Base-by-base conservation (phyloP, 345 rosid genomes). In the Camelina neglecta region DNA sequence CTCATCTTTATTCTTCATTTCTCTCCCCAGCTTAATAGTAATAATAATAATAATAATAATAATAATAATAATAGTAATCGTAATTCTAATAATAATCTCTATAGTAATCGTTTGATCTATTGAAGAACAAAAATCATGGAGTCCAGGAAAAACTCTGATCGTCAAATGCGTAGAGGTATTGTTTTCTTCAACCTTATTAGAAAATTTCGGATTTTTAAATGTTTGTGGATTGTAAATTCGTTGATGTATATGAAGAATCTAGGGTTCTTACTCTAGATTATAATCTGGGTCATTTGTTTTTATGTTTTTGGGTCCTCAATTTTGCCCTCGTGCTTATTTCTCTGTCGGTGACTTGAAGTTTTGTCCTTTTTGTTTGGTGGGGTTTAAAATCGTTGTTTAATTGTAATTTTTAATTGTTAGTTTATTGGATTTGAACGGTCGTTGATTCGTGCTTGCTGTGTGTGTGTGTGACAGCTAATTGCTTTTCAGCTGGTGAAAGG, bases 1-100 rank as follows among this genome's bases (percentile, higher is more conserved):
- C 73, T 95, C 60, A 85, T 92, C 67, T 95, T 90, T 56, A 82
- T 80, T 65, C 97, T 90, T 71, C 96, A 88, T 83, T 95, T 72
- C 23, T 95, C 97, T 33, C 99, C 97, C 51, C 99, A 90, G 66
- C 81, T 84, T 57, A 36, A 64, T 77, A 71, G 79, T 81, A 45
- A 16, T 68, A 45, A 11, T 68, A 65, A 72, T 67, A 54, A 4
- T 73, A n/a, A n/a, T n/a, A n/a, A n/a, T n/a, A n/a, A n/a, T n/a
- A n/a, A n/a, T n/a, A 15, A 36, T 51, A 62, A 5, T 41, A 24
- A 4, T 54, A 21, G 13, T 65, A 50, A 48, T 75, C 8, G 49
- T 77, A 75, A 72, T 75, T 72, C 21, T 75, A 70, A 24, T 64
- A 67, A 67, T 56, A 12, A 36, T 65, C 63, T 26, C 29, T n/a